A percentile compares a stretch with the other conserved stretches of the same genome.
These are phyloP conservation scores for Neurospora discreta DNA, from an alignment of 495 filamentous ascomycete species.

Conservation along the genomic window DNA sequence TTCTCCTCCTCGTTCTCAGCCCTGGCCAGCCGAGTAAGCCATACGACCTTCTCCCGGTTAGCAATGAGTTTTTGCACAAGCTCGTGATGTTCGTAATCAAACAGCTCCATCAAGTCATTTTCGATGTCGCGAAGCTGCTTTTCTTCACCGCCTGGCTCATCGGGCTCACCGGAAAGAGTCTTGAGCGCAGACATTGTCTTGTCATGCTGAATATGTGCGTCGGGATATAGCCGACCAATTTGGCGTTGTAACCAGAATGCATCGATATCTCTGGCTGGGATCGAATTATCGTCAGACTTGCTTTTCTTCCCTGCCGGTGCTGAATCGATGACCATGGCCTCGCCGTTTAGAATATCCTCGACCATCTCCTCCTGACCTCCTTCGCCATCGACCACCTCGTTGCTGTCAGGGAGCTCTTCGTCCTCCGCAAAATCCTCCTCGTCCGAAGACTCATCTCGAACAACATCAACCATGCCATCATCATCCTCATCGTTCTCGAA, in stretches of 20 bases:
- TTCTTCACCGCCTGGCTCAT: constrained; percentile 62
- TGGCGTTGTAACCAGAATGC: constrained; percentile 95
- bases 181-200: constrained; percentile 73
- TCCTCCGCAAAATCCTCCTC: constrained; percentile 58
- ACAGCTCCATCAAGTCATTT: constrained; percentile 95
- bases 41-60: constrained; percentile 85
- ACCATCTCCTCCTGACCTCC: constrained; percentile 36
- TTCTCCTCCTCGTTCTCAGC: constrained; percentile 75
- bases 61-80: constrained; percentile 85
- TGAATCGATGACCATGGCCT: constrained; percentile 76
- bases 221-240: constrained; percentile 74
- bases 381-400: constrained; percentile 43
- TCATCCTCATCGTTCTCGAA: constrained; percentile 93
- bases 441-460: constrained; percentile 78
- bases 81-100: constrained; percentile 93
- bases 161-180: constrained; percentile 63
- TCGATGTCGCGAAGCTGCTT: constrained; percentile 83
- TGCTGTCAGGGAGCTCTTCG: constrained; percentile 48
- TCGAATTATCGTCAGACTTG: constrained; percentile 40
- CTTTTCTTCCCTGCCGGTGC: constrained; percentile 28
- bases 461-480: constrained; percentile 65
- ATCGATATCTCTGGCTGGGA: constrained; percentile 81
- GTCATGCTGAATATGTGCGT: constrained; percentile 82
- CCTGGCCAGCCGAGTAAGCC: constrained; percentile 81
- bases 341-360: constrained; percentile 31